Evolutionary conservation across 2,329 filamentous ascomycete species (phyloP).

Genomic region (Aspergillus arachidicola): DNA sequence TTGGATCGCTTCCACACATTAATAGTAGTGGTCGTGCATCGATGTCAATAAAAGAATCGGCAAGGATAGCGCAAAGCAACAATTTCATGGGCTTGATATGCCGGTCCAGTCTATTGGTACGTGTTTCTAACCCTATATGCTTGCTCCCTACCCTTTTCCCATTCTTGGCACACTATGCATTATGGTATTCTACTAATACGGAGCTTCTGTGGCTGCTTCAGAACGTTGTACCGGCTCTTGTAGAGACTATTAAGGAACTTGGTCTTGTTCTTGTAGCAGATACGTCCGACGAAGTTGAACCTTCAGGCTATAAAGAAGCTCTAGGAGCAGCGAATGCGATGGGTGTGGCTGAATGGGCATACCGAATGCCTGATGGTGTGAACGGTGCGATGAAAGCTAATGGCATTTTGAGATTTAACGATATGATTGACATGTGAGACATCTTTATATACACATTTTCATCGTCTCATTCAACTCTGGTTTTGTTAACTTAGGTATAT

Average conservation of each 20-base stretch:
- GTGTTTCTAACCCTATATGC: conserved; percentile 36
- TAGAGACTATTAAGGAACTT: conserved; percentile 91
- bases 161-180: background rate
- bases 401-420: conserved; percentile 89
- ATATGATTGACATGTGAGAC: conserved; percentile 74
- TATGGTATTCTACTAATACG: background rate
- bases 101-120: conserved; percentile 79
- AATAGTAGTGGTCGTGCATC: conserved; percentile 70
- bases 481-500: conserved; percentile 7
- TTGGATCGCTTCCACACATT: conserved; percentile 46
- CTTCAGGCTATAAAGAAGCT: conserved; percentile 27
- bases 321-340: conserved; percentile 28
- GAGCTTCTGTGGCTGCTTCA: conserved; percentile 38
- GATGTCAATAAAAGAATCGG: conserved; percentile 90
- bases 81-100: conserved; percentile 98
- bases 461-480: background rate
- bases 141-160: background rate
- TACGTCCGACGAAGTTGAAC: conserved; percentile 63
- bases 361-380: conserved; percentile 73
- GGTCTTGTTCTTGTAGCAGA: conserved; percentile 91
- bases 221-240: conserved; percentile 90
- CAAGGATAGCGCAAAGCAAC: conserved; percentile 89
- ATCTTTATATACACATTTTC: conserved; percentile 8
- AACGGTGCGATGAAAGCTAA: conserved; percentile 85
- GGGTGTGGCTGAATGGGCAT: conserved; percentile 43